Evolutionary conservation across 345 rosid species (phyloP).

Genomic region (Mangifera indica): DNA sequence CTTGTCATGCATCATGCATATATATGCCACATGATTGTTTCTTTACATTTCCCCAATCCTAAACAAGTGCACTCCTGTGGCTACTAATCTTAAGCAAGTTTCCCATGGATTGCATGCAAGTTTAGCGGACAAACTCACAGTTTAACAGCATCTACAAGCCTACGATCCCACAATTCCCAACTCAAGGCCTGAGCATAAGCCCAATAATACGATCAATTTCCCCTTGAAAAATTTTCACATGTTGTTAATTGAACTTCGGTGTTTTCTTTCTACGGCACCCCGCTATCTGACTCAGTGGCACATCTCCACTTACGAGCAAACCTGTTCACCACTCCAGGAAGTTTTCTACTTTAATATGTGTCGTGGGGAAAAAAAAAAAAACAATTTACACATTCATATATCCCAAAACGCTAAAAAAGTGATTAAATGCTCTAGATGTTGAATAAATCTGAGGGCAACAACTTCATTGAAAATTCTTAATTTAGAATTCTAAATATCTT

Average conservation of each 20-base stretch:
- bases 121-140: not conserved
- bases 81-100: not conserved
- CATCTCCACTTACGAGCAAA: not conserved
- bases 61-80: no score
- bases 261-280: not conserved
- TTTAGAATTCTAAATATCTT: not conserved
- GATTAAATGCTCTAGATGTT: not conserved
- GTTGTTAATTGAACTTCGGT: not conserved
- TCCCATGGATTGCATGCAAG: not conserved
- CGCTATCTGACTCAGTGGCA: not conserved
- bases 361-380: no score
- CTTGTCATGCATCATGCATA: no score
- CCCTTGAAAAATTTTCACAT: not conserved
- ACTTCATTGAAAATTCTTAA: not conserved
- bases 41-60: no score
- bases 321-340: constrained; percentile 2
- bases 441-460: not conserved
- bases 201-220: not conserved
- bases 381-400: no score
- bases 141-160: not conserved
- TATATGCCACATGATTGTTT: no score
- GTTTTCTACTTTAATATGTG: not conserved
- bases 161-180: not conserved
- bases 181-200: no score
- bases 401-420: no score